phyloP scores from a whole-genome alignment of 139 green algal species.

The Coelastrella sp. region DNA sequence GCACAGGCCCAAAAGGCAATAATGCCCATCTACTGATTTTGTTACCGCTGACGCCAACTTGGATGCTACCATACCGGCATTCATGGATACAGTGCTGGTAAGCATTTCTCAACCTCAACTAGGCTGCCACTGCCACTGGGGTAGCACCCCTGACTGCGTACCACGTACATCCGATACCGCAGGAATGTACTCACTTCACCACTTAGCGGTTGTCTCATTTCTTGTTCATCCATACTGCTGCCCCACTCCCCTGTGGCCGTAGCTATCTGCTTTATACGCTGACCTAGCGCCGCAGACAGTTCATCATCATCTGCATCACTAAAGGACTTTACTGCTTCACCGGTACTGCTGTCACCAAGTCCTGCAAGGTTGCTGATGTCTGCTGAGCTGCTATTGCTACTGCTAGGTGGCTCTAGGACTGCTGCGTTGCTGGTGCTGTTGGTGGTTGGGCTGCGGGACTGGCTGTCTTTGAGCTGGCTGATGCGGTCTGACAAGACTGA shows the following conservation, averaged over 20 bases:
- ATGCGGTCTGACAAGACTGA: conserved; percentile 31
- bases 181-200: neutral
- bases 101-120: no score
- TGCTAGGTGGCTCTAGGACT: neutral
- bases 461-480: conserved; percentile 5
- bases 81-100: no score
- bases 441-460: neutral
- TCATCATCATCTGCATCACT: conserved; percentile 59
- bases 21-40: no score
- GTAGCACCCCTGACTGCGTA: no score
- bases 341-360: neutral
- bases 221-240: conserved; percentile 48
- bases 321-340: conserved; percentile 51
- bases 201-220: conserved; percentile 50
- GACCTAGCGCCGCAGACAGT: conserved; percentile 51
- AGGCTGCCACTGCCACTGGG: no score
- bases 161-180: neutral
- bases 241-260: neutral
- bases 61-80: no score
- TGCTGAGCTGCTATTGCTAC: neutral
- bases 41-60: no score
- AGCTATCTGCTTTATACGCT: conserved; percentile 54
- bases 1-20: no score
- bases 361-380: neutral
- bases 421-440: conserved; percentile 7